Evolutionary conservation across 371 early-diverging fungal species (phyloP).

Genomic region (Mucor racemosus): DNA sequence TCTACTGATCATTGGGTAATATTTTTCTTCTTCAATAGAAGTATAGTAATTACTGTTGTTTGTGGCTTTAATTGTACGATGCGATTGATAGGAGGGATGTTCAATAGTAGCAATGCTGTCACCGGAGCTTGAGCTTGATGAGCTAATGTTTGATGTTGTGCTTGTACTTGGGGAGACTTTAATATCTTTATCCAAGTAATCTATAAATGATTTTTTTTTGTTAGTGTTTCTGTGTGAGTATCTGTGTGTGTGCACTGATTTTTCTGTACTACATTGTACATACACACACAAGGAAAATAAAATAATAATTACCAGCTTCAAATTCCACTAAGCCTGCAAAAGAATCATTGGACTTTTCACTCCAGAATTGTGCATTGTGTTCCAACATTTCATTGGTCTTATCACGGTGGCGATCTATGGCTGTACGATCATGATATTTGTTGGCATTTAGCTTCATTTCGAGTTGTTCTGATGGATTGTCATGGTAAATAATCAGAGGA

Average conservation of each 20-base stretch:
- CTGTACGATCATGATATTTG: slow-evolving; percentile 22
- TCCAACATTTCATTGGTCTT: slow-evolving; percentile 46
- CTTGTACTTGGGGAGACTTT: slow-evolving; percentile 36
- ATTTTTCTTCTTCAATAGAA: slow-evolving; percentile 12
- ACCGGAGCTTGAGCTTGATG: slow-evolving; percentile 32
- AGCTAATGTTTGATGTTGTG: slow-evolving; percentile 29
- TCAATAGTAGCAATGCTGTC: slow-evolving; percentile 33
- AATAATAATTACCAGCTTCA: slow-evolving; percentile 16
- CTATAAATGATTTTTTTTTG: neutral
- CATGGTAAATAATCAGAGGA: slow-evolving; percentile 32
- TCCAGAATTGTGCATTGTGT: slow-evolving; percentile 51
- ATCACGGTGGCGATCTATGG: slow-evolving; percentile 47
- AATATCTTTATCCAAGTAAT: slow-evolving; percentile 21
- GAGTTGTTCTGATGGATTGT: slow-evolving; percentile 23
- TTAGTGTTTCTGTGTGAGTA: neutral
- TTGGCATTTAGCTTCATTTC: slow-evolving; percentile 18
- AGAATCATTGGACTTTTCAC: slow-evolving; percentile 3
- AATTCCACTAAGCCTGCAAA: slow-evolving; percentile 12
- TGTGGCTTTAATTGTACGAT: neutral
- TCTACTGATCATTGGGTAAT: neutral
- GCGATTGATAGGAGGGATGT: neutral
- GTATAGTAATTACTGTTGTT: neutral
- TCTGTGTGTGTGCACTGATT: slow-evolving; percentile 23
- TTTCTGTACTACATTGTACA: slow-evolving; percentile 13
- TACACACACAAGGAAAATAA: neutral